Percentiles rank a stretch among this genome's conserved stretches.
phyloP scores from a whole-genome alignment of 768 basidiomycete genomes.

The Guyanaporus albipodus region DNA sequence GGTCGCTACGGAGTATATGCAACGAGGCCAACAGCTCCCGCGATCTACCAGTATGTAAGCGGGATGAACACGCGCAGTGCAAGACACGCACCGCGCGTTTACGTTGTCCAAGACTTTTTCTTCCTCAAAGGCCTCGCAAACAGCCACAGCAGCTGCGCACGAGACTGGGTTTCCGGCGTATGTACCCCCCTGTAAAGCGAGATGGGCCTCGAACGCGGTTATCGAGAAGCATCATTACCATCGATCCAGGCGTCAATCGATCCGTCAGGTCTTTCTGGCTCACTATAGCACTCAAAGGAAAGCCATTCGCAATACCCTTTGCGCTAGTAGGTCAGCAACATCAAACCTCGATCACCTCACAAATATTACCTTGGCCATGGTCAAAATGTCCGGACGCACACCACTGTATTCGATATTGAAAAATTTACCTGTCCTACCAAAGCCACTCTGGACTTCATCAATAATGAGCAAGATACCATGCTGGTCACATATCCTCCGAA shows the following conservation, averaged over 20 bases:
- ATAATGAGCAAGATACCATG: conserved; percentile 80
- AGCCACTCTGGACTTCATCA: conserved; percentile 89
- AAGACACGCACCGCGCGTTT: conserved; percentile 49
- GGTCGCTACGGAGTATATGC: conserved; percentile 50
- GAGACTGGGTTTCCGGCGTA: conserved; percentile 91
- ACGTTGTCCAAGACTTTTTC: conserved; percentile 86
- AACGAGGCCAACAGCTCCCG: conserved; percentile 65
- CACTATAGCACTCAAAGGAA: conserved; percentile 87
- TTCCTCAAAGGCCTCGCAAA: conserved; percentile 69
- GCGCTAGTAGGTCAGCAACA: conserved; percentile 3
- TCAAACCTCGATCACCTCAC: neutral
- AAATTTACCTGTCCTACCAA: conserved; percentile 79
- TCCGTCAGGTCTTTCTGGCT: conserved; percentile 80
- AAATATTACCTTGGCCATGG: conserved; percentile 73
- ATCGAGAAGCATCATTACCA: conserved; percentile 42
- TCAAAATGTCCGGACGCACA: conserved; percentile 83
- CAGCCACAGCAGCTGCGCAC: conserved; percentile 88
- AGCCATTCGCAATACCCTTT: conserved; percentile 85
- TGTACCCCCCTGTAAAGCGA: conserved; percentile 62
- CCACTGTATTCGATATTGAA: conserved; percentile 83
- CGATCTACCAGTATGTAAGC: conserved; percentile 44
- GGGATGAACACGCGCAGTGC: neutral
- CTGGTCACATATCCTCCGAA: conserved; percentile 83
- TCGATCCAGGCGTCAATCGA: conserved; percentile 70
- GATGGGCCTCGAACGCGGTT: conserved; percentile 5